A percentile compares a stretch with the other conserved stretches of the same genome.
phyloP scores from a whole-genome alignment of 176 grass and related monocot genomes.

The Melocanna baccifera region DNA sequence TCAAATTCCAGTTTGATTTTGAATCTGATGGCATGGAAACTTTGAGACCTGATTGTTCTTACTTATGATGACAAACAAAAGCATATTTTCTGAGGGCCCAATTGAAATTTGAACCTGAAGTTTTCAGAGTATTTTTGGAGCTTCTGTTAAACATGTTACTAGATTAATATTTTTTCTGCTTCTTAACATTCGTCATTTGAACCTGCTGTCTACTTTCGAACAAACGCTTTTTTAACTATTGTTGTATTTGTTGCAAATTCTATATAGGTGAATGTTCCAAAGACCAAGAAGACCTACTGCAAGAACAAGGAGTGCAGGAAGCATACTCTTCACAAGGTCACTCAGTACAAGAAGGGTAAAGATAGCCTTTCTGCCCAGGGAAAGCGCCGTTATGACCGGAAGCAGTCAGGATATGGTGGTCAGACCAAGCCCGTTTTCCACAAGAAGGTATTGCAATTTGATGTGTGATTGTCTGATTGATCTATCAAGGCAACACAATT shows the following conservation, averaged over 20 bases:
- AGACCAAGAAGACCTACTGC: constrained; percentile 97
- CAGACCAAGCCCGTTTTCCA: constrained; percentile 95
- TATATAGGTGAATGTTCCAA: constrained; percentile 82
- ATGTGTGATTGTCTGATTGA: not conserved
- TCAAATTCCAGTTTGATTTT: not conserved
- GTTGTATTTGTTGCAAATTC: not conserved
- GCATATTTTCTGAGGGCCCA: constrained; percentile 17
- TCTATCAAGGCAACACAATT: not conserved
- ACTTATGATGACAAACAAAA: constrained; percentile 28
- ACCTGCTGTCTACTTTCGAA: not conserved
- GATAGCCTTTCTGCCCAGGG: constrained; percentile 87
- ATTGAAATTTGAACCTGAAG: not conserved
- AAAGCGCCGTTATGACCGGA: constrained; percentile 91
- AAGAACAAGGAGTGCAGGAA: constrained; percentile 96
- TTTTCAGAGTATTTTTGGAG: not conserved
- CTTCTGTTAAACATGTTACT: not conserved
- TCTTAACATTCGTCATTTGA: not conserved
- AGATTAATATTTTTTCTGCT: not conserved
- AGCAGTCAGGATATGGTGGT: constrained; percentile 95
- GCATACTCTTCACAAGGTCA: constrained; percentile 95
- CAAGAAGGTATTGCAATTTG: constrained; percentile 61
- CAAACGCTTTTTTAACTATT: not conserved
- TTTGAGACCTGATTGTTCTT: constrained; percentile 36
- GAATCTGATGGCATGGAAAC: constrained; percentile 34
- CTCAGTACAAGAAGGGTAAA: constrained; percentile 97